Percentiles rank a stretch among this genome's conserved stretches.
Evolutionary conservation across 169 alveolate species (phyloP).

Genomic region (Theileria equi): DNA sequence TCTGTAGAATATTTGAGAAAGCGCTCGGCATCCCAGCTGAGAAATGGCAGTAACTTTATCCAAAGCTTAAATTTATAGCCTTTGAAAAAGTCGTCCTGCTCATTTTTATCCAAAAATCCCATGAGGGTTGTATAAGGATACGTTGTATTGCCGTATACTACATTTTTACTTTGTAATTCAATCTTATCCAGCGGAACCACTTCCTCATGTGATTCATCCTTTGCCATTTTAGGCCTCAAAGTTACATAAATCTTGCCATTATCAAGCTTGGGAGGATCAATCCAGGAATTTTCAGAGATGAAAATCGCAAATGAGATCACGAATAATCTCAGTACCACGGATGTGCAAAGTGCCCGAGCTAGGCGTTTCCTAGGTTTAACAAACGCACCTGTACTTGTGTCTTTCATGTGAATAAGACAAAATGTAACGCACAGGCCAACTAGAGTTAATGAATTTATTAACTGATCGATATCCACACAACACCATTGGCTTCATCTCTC

Average conservation of each 20-base stretch:
- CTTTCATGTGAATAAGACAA: too few relatives aligned
- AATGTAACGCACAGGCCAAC: too few relatives aligned
- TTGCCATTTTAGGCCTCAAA: too few relatives aligned
- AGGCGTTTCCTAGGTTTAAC: too few relatives aligned
- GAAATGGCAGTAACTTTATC: slow-evolving; percentile 45
- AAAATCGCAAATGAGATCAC: not conserved
- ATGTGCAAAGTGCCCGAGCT: slow-evolving; percentile 6
- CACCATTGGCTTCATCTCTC: too few relatives aligned
- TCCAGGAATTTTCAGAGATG: not conserved
- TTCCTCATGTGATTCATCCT: too few relatives aligned
- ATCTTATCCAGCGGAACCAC: too few relatives aligned
- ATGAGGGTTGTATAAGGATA: slow-evolving; percentile 26
- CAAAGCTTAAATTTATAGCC: slow-evolving; percentile 30
- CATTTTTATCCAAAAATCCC: slow-evolving; percentile 24
- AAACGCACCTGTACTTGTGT: too few relatives aligned
- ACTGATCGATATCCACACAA: too few relatives aligned
- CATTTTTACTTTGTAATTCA: too few relatives aligned
- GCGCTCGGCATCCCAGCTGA: slow-evolving; percentile 73
- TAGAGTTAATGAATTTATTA: too few relatives aligned
- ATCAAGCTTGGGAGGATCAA: slow-evolving; percentile 3
- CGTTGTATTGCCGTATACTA: slow-evolving; percentile 3
- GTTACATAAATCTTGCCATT: not conserved
- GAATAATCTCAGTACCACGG: not conserved
- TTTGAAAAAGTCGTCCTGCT: slow-evolving; percentile 8
- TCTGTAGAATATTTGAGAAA: slow-evolving; percentile 63